A percentile compares a stretch with the other conserved stretches of the same genome.
These are phyloP conservation scores for Fremontodendron californicum DNA, from an alignment of 345 rosid species.

Conservation along the genomic window DNA sequence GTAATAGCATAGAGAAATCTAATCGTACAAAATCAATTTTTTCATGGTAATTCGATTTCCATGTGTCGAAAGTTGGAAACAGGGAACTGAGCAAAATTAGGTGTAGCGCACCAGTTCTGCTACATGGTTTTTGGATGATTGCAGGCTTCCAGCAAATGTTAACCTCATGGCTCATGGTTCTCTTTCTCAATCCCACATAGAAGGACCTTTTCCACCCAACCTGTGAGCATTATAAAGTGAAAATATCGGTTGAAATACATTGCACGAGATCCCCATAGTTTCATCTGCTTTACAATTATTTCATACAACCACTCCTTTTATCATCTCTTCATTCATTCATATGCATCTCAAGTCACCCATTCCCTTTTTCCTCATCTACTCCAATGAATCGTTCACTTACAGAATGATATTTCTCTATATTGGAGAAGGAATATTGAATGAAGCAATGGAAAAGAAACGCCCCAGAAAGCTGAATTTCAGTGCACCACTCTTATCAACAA, in stretches of 20 bases:
- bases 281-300: conserved; percentile 28
- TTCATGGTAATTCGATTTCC: conserved; percentile 5
- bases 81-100: neutral
- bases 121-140: neutral
- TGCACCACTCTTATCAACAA: conserved; percentile 66
- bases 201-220: conserved; percentile 15
- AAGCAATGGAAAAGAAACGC: conserved; percentile 30
- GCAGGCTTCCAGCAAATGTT: conserved; percentile 11
- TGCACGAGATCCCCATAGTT: conserved; percentile 51
- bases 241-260: conserved; percentile 28
- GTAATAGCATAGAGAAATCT: neutral
- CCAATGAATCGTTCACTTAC: neutral
- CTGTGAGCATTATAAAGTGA: conserved; percentile 45
- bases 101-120: neutral
- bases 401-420: neutral
- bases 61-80: conserved; percentile 3
- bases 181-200: conserved; percentile 7
- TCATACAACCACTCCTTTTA: conserved; percentile 14
- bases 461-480: conserved; percentile 61
- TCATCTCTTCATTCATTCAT: neutral
- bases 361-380: neutral
- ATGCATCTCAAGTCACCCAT: conserved; percentile 4
- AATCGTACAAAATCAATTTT: neutral
- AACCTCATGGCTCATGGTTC: conserved; percentile 18
- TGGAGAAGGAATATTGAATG: conserved; percentile 13